Conservation (phyloP, 352 stramenopile genomes). For the Stramenopiles sp. region DNA sequence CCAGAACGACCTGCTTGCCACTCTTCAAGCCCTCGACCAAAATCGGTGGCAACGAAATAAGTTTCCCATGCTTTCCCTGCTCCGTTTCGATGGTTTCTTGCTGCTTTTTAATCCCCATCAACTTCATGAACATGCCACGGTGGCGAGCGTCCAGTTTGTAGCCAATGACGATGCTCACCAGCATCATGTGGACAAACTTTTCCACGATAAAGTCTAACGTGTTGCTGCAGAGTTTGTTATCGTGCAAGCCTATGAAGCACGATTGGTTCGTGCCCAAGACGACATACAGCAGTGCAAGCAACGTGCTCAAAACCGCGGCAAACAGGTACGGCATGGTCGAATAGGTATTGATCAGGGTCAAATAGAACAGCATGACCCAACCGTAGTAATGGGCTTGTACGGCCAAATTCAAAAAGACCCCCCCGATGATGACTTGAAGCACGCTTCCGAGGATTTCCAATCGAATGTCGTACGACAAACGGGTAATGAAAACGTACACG, state of each 20-base stretch:
- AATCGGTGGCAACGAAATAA: not conserved
- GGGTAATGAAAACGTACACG: not conserved
- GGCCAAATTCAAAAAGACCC: not conserved
- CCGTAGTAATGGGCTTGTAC: not conserved
- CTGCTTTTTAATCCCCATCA: not conserved
- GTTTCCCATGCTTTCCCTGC: not conserved
- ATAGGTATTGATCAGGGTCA: not conserved
- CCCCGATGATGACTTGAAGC: not conserved
- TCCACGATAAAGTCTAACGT: not conserved
- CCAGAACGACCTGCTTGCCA: not conserved
- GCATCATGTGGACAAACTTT: not conserved
- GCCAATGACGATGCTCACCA: not conserved
- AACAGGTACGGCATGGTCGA: not conserved
- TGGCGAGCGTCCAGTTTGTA: not conserved
- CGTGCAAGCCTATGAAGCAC: not conserved
- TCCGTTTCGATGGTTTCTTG: not conserved
- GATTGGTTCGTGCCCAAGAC: not conserved
- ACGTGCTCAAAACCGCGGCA: not conserved
- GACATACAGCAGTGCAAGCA: not conserved
- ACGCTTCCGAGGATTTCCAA: not conserved
- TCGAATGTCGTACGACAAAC: not conserved
- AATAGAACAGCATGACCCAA: not conserved
- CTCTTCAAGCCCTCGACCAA: not conserved
- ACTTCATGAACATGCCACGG: not conserved
- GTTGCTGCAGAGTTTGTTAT: not conserved